Base-by-base conservation (phyloP, 2,329 filamentous ascomycete species). In the Colletotrichum trifolii region DNA sequence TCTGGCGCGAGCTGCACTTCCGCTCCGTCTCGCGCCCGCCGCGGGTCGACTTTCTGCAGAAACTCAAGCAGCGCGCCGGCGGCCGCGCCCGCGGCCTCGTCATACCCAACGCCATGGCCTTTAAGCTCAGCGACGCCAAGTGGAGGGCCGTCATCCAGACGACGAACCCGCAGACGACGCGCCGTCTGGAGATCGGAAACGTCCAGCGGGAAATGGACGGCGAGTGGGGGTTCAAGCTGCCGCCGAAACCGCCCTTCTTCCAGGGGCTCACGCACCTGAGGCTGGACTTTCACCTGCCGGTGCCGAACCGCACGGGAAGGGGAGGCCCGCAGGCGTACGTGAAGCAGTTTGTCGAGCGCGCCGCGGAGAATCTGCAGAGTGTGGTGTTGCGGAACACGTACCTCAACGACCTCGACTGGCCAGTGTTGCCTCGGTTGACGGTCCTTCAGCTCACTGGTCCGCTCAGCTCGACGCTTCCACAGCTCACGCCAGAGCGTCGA, bases 101-200 rank as follows among this genome's bases (percentile, higher is more conserved):
- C 45, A 48, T 68, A 13, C 54, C 63, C 33, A 54, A 62, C 43
- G 57, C 58, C 15, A 49, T 57, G 13, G 43, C 57, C 35, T 67
- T 68, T 48, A 58, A 67, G 38, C 54, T 67, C n/a, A 68, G 54
- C 40, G 42, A 67, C 54, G 48, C 49, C 15, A 58, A 58, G 33
- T 68, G 66, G 66, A 62, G 61, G 9, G 49, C 58, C 38, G 50
- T 65, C 47, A 65, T 64, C n/a, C 63, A 68, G 46, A 62, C 66
- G 8, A 61, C 64, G 8, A 61, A 67, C 40, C 58, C 63, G 46
- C 58, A 59, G 43, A 62, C 54, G 62, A 65, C 62, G 38, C 49
- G 10, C n/a, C 54, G 49, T 10, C 49, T 68, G 38, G 66, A 68
- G 58, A 40, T 68, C 12, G 64, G 62, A 40, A 47, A 47, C 13